Base-by-base conservation (phyloP, 345 rosid genomes). In the Barbarea vulgaris region DNA sequence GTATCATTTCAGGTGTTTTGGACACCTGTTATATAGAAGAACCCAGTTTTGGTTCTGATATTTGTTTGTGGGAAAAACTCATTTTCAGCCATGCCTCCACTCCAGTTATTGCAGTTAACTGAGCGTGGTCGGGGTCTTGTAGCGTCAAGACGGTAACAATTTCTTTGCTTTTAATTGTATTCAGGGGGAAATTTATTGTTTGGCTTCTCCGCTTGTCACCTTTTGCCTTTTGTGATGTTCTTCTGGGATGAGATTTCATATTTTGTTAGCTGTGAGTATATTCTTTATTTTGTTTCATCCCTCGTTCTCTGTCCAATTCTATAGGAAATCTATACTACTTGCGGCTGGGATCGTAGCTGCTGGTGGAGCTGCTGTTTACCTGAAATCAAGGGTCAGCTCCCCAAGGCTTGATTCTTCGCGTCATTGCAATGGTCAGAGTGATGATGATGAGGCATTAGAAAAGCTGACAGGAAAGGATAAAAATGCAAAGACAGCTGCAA, bases 281-380 rank as follows among this genome's bases (percentile, higher is more conserved):
- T 34, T 25, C 7, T 18, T 48, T 47, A 1, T 27, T 27, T 28
- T 50, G 30, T 58, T 58, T 71, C 4, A 18, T 19, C 21, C 51
- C 63, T 39, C 36, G 12, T 47, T 7, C 27, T 67, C 25, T 34
- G 47, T 70, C 5, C 3, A 28, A 17, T 42, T 48, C 61, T 59
- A 19, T 85, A 96, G 99, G 86, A 96, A 91, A 83, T 64, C 84
- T 57, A 83, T 93, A 61, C 79, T 95, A 74, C 85, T 92, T 80
- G 93, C 96, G 37, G 79, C 94, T 47, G 93, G 99, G 67, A 74
- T 93, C 54, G 75, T 91, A 53, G 93, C 85, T 64, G 97, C 93
- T 61, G 97, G 96, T 72, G 97, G 98, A 66, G 84, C 98, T 46
- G 89, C 97, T 68, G 88, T 86, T 30, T 93, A 86, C 66, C n/a